Evolutionary conservation across 345 rosid species (phyloP).

Genomic region (Moricandia arvensis): DNA sequence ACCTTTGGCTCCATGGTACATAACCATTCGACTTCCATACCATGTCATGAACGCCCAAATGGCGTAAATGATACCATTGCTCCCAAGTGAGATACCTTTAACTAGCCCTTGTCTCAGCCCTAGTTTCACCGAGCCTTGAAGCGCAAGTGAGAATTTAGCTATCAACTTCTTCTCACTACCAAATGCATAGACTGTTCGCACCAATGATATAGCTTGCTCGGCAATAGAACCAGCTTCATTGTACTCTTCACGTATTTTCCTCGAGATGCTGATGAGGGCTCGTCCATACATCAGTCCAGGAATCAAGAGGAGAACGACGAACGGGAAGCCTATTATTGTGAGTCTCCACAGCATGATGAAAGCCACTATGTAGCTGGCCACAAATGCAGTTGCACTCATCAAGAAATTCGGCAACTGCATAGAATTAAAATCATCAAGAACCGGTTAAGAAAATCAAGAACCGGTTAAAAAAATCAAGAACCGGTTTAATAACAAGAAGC

Average conservation of each 20-base stretch:
- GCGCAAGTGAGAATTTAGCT: slow-evolving; percentile 69
- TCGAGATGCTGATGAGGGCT: slow-evolving; percentile 71
- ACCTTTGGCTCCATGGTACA: slow-evolving; percentile 78
- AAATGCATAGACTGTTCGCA: slow-evolving; percentile 75
- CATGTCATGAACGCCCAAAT: slow-evolving; percentile 91
- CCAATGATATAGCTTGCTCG: slow-evolving; percentile 74
- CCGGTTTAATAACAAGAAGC: slow-evolving; percentile 37
- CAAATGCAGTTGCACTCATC: slow-evolving; percentile 68
- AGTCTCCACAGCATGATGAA: slow-evolving; percentile 85
- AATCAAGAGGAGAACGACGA: slow-evolving; percentile 76
- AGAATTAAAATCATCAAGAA: slow-evolving; percentile 41
- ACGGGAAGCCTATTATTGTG: slow-evolving; percentile 73
- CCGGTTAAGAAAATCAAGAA: no score
- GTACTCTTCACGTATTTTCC: slow-evolving; percentile 83
- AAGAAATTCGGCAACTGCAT: slow-evolving; percentile 71
- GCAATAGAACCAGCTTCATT: slow-evolving; percentile 81
- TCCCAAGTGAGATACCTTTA: slow-evolving; percentile 83
- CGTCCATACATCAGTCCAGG: slow-evolving; percentile 89
- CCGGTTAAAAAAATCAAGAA: no score
- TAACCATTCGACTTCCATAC: slow-evolving; percentile 85
- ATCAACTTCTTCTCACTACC: slow-evolving; percentile 82
- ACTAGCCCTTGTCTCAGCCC: slow-evolving; percentile 91
- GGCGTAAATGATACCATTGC: slow-evolving; percentile 81
- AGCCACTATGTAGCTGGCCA: slow-evolving; percentile 80
- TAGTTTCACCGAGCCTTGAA: slow-evolving; percentile 77